Base-by-base conservation (phyloP, 1,284 basidiomycete genomes). In the Agroathelia rolfsii region DNA sequence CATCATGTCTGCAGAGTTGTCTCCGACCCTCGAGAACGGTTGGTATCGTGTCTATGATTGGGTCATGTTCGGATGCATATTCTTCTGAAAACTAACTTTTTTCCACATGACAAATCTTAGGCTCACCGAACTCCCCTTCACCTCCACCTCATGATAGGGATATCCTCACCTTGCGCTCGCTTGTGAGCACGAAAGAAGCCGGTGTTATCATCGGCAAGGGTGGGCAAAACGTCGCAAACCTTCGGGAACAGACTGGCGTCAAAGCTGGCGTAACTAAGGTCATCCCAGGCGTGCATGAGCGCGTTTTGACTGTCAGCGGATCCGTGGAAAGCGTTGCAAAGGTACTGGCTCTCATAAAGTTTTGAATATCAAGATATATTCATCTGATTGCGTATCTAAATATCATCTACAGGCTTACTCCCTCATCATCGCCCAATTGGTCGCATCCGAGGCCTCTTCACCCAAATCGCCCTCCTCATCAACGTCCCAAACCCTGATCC, bases 261-360 rank as follows among this genome's bases (percentile, higher is more conserved):
- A 97, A 93, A 66, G 93, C 94, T 40, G 94, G 94, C 52, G 94
- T 98, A 56, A 90, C 83, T 73, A 97, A 96, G 62, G 93, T 97
- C 64, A 90, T 95, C 41, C 80, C 80, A 36, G 94, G 94, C 47
- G 90, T 98, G 41, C 90, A 95, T 58, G 94, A 98, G 64, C 86
- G 94, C 48, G 90, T 97, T 49, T 77, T 98, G 53, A 90, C 84
- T 50, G 85, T 97, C 57, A 82, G 76, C 41, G 94, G 94, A 40
- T 76, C 85, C 34, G 80, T 94, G 48, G 88, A 95, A 47, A 81
- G 77, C 42, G 86, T 97, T 43, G 81, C 93, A 46, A 87, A 90
- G 69, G 88, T 84, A 42, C n/a, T 26, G 5, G 17, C 32, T 30
- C 30, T 31, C 34, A 22, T 33, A 22, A 28, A 30, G 23, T 32